Percentiles rank a stretch among this genome's conserved stretches.
Evolutionary conservation across 371 early-diverging fungal species (phyloP).

Genomic region (Saksenaea oblongispora): DNA sequence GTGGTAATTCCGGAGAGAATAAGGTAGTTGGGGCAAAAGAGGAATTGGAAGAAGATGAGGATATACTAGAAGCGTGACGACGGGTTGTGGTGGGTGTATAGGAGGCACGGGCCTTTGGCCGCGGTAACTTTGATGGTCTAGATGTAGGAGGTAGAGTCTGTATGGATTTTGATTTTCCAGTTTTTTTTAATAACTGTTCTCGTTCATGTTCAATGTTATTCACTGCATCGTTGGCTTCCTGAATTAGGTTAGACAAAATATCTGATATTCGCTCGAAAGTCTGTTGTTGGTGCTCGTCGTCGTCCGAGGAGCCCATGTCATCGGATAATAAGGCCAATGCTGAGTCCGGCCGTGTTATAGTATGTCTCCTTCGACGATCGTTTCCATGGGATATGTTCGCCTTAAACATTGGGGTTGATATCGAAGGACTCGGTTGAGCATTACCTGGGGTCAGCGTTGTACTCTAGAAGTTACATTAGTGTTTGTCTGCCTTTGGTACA

Average conservation of each 20-base stretch:
- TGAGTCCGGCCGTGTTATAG: slow-evolving; percentile 44
- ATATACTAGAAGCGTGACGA: slow-evolving; percentile 3
- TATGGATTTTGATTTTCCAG: slow-evolving; percentile 8
- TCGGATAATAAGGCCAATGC: slow-evolving; percentile 38
- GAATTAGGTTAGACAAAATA: slow-evolving; percentile 39
- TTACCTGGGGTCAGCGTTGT: not conserved
- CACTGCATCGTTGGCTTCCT: slow-evolving; percentile 51
- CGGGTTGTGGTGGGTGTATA: not conserved
- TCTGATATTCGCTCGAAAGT: slow-evolving; percentile 47
- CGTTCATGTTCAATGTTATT: slow-evolving; percentile 36
- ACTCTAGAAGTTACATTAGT: not conserved
- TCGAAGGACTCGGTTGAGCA: not conserved
- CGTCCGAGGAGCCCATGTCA: slow-evolving; percentile 23
- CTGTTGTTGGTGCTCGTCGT: slow-evolving; percentile 27
- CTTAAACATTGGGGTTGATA: not conserved
- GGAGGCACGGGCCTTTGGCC: slow-evolving; percentile 17
- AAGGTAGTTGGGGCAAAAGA: slow-evolving; percentile 11
- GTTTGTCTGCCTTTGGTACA: not conserved
- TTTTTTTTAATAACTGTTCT: slow-evolving; percentile 11
- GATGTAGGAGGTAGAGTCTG: not conserved
- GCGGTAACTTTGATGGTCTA: slow-evolving; percentile 30
- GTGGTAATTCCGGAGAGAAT: slow-evolving; percentile 6
- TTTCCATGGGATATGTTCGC: not conserved
- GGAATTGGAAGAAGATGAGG: slow-evolving; percentile 13
- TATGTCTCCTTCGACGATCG: slow-evolving; percentile 32